Conservation (phyloP, 495 filamentous ascomycete genomes). For the Penicillium longicatenatum region DNA sequence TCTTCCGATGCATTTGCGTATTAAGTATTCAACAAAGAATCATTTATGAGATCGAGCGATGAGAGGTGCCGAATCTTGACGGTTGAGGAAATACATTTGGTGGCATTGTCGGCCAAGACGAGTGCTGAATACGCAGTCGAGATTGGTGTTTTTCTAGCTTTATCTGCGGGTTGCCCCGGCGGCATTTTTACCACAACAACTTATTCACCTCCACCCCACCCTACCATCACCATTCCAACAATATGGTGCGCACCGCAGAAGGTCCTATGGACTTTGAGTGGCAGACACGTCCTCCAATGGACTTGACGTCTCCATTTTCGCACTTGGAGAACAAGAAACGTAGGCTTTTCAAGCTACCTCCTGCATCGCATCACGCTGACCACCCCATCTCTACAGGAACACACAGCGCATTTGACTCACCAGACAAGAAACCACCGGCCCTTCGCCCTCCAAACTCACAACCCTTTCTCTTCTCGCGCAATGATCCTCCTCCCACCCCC, state of each 20-base stretch:
- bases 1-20: too few species aligned
- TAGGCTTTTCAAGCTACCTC: slow-evolving; percentile 30
- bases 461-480: slow-evolving; percentile 45
- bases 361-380: not conserved
- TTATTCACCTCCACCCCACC: slow-evolving; percentile 22
- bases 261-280: slow-evolving; percentile 73
- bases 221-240: slow-evolving; percentile 16
- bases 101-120: too few species aligned
- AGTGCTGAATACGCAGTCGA: not conserved
- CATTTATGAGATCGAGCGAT: too few species aligned
- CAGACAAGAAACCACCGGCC: slow-evolving; percentile 49
- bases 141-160: not conserved
- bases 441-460: slow-evolving; percentile 53
- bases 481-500: slow-evolving; percentile 20
- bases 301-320: slow-evolving; percentile 60
- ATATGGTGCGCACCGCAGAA: slow-evolving; percentile 51
- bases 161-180: slow-evolving; percentile 23
- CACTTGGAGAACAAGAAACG: slow-evolving; percentile 55
- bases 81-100: too few species aligned
- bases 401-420: slow-evolving; percentile 54
- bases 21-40: too few species aligned
- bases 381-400: slow-evolving; percentile 37
- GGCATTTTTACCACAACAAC: slow-evolving; percentile 36
- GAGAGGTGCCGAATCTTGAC: too few species aligned
- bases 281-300: slow-evolving; percentile 57